These are phyloP conservation scores for Apocynum venetum DNA, from an alignment of 257 asterid species.

Conservation along the genomic window DNA sequence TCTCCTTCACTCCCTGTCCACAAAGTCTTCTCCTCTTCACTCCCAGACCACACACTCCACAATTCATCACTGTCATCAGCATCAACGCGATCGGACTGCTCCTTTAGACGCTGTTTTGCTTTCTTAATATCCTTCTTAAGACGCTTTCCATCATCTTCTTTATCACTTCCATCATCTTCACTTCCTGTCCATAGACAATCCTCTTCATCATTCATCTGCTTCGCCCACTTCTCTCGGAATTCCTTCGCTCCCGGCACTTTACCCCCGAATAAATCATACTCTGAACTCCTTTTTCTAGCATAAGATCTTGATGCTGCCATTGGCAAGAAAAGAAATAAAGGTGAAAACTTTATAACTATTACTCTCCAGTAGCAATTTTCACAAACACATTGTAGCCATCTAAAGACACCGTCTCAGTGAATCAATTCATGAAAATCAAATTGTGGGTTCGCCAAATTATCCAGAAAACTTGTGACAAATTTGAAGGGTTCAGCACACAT, in stretches of 20 bases:
- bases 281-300: conserved; percentile 52
- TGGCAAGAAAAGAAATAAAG: background rate
- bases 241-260: conserved; percentile 60
- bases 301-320: conserved; percentile 54
- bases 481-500: background rate
- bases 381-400: conserved; percentile 10
- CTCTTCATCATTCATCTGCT: conserved; percentile 82
- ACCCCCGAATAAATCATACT: conserved; percentile 70
- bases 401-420: background rate
- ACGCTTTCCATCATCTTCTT: conserved; percentile 40
- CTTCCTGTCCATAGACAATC: conserved; percentile 89
- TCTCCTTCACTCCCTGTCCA: conserved; percentile 92
- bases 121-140: conserved; percentile 69
- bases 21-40: conserved; percentile 78
- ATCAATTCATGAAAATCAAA: background rate
- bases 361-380: conserved; percentile 8
- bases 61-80: conserved; percentile 91
- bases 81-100: conserved; percentile 52
- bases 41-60: conserved; percentile 59
- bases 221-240: conserved; percentile 74
- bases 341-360: background rate
- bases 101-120: conserved; percentile 64
- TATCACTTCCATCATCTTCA: conserved; percentile 56
- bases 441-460: background rate
- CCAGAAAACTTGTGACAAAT: background rate